Conservation (phyloP, 2,329 filamentous ascomycete genomes). For the Verticillium longisporum region DNA sequence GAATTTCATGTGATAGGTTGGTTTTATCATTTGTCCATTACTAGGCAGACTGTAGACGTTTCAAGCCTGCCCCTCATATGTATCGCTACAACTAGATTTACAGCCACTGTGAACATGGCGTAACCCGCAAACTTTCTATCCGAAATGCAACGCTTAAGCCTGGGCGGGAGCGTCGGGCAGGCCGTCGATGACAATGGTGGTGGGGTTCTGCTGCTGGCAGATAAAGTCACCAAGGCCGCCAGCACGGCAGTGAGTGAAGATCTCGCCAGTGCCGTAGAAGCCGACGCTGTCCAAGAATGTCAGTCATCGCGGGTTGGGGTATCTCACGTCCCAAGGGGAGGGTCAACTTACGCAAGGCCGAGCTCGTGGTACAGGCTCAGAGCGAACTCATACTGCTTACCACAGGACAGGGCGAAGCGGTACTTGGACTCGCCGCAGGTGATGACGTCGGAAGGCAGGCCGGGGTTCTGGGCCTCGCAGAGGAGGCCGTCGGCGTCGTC, state of each 20-base stretch:
- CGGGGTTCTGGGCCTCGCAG: constrained; percentile 10
- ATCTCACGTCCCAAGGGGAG: neutral
- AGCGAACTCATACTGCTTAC: constrained; percentile 9
- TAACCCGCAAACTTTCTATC: neutral
- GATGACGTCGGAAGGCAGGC: constrained; percentile 14
- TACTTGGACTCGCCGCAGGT: constrained; percentile 20
- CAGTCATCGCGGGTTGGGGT: no score
- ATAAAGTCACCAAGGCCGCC: constrained; percentile 12
- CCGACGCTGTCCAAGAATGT: neutral
- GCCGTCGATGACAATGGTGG: constrained; percentile 13
- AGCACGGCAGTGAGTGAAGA: constrained; percentile 14
- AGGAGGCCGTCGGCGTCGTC: constrained; percentile 8
- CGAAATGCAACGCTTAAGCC: neutral
- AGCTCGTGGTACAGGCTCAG: constrained; percentile 17
- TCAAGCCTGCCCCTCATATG: neutral
- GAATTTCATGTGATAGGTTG: no score
- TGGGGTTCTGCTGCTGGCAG: constrained; percentile 12
- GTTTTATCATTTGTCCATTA: neutral
- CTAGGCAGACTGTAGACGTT: neutral
- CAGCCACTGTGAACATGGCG: neutral
- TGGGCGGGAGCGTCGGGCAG: neutral
- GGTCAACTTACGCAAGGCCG: constrained; percentile 13
- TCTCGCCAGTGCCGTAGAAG: constrained; percentile 12
- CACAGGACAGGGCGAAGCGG: constrained; percentile 17
- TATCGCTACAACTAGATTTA: neutral